phyloP scores from a whole-genome alignment of 2,329 filamentous ascomycete genomes.

The Sclerotiophoma versabilis region DNA sequence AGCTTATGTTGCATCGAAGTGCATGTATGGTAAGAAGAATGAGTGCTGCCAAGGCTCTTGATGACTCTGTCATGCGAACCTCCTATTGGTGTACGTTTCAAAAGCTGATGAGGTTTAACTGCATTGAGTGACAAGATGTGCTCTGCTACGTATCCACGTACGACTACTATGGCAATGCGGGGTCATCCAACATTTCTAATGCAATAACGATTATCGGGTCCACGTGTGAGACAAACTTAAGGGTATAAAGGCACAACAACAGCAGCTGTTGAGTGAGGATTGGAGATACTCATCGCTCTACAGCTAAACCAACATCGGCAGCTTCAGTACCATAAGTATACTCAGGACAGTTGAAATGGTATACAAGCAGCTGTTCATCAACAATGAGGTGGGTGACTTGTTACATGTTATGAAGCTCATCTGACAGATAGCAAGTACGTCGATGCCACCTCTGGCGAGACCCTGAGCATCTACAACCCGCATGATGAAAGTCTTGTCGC shows the following conservation, averaged over 20 bases:
- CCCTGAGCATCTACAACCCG: slow-evolving; percentile 33
- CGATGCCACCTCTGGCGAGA: slow-evolving; percentile 30
- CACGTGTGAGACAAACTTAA: neutral
- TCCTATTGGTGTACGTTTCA: neutral
- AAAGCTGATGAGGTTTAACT: neutral
- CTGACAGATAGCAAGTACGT: slow-evolving; percentile 24
- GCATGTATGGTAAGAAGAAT: neutral
- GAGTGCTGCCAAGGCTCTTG: neutral
- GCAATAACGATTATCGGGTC: neutral
- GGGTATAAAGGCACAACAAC: neutral
- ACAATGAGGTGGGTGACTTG: slow-evolving; percentile 32
- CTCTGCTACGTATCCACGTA: neutral
- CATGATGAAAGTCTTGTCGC: slow-evolving; percentile 33
- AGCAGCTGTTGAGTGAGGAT: neutral
- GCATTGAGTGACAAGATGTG: neutral
- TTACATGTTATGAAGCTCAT: neutral
- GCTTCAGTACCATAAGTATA: too few relatives aligned
- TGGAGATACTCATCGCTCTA: neutral
- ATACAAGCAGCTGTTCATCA: slow-evolving; percentile 34
- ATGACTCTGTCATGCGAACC: neutral
- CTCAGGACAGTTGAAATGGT: slow-evolving; percentile 16
- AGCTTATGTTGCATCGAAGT: slow-evolving; percentile 5
- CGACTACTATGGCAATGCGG: neutral
- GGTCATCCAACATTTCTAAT: neutral
- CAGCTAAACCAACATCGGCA: neutral